These are phyloP conservation scores for Xerocomellus chrysenteron DNA, from an alignment of 768 basidiomycete species.

Conservation along the genomic window DNA sequence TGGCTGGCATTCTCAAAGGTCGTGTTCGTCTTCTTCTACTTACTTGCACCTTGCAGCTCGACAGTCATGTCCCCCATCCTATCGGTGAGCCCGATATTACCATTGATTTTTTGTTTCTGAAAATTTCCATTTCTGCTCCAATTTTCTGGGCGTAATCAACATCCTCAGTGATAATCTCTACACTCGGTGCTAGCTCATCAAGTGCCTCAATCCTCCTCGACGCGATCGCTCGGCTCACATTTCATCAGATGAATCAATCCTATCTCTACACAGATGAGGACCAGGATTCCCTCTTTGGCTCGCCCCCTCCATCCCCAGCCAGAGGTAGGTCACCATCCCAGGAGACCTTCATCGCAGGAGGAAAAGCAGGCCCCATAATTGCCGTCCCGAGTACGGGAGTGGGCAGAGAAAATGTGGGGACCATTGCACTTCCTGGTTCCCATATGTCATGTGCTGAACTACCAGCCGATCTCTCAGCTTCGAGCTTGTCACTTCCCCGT, in stretches of 20 bases:
- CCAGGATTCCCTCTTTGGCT: slow-evolving; percentile 76
- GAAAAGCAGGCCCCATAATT: slow-evolving; percentile 9
- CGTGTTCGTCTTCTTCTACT: background rate
- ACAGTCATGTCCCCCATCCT: background rate
- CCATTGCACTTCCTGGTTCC: slow-evolving; percentile 98
- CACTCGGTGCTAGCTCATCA: background rate
- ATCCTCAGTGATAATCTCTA: slow-evolving; percentile 3
- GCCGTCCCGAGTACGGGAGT: slow-evolving; percentile 28
- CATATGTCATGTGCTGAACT: slow-evolving; percentile 81
- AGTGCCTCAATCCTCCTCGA: slow-evolving; percentile 18
- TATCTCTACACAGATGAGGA: slow-evolving; percentile 34
- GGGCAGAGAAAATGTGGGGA: slow-evolving; percentile 71
- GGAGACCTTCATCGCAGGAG: slow-evolving; percentile 22
- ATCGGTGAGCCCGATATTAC: slow-evolving; percentile 2
- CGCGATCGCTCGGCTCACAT: slow-evolving; percentile 14
- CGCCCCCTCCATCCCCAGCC: slow-evolving; percentile 68
- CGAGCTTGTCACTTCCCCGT: slow-evolving; percentile 39
- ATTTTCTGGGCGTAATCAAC: background rate
- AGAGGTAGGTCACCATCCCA: slow-evolving; percentile 79
- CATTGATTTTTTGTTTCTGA: background rate
- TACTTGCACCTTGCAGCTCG: background rate
- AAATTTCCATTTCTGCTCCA: background rate
- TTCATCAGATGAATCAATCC: slow-evolving; percentile 20
- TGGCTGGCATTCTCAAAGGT: background rate
- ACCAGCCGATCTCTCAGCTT: slow-evolving; percentile 76